Conservation (phyloP, 768 basidiomycete genomes). For the Xerocomellus dryophilus region DNA sequence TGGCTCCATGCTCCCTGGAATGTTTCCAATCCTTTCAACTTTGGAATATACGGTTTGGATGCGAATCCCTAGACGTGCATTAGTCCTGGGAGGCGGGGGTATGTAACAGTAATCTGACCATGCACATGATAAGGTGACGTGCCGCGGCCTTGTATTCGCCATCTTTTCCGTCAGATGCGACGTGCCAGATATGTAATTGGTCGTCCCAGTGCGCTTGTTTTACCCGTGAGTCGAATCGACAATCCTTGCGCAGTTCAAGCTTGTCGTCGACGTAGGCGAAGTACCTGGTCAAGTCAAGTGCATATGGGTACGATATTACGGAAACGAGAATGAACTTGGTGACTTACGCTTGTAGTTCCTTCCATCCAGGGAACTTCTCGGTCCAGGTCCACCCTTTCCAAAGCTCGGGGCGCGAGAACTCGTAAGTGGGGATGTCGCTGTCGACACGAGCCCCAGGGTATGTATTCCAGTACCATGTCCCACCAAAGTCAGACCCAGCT, state of each 20-base stretch:
- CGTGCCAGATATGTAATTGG: slow-evolving; percentile 4
- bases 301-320: not conserved
- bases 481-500: slow-evolving; percentile 10
- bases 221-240: slow-evolving; percentile 11
- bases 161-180: slow-evolving; percentile 3
- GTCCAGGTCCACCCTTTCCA: slow-evolving; percentile 14
- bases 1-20: slow-evolving; percentile 13
- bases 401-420: slow-evolving; percentile 10
- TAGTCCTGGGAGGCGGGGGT: not conserved
- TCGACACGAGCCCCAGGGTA: slow-evolving; percentile 15
- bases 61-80: not conserved
- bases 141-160: slow-evolving; percentile 11
- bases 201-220: slow-evolving; percentile 13
- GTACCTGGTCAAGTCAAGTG: not conserved
- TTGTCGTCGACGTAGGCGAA: slow-evolving; percentile 14
- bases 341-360: slow-evolving; percentile 11
- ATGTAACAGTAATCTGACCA: not conserved
- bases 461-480: slow-evolving; percentile 17
- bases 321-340: not conserved
- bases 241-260: slow-evolving; percentile 14
- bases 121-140: slow-evolving; percentile 15
- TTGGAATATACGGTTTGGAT: slow-evolving; percentile 13
- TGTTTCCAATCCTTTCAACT: slow-evolving; percentile 5
- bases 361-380: slow-evolving; percentile 10
- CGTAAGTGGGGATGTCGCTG: slow-evolving; percentile 8